These are phyloP conservation scores for Gonapodya sp. DNA, from an alignment of 192 early-diverging fungal genomes.

Conservation along the genomic window DNA sequence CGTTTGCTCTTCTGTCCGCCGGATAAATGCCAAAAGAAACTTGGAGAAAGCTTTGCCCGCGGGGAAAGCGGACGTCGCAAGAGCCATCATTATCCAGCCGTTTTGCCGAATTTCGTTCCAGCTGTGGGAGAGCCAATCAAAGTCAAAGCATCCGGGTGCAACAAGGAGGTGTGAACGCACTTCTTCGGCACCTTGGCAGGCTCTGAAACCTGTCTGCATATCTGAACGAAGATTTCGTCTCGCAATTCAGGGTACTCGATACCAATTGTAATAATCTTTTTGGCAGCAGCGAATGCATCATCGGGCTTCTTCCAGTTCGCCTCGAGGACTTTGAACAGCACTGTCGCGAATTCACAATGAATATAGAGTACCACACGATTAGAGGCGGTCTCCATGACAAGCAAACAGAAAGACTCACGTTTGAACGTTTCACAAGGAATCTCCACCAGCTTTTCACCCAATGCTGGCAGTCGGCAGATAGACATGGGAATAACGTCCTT, in stretches of 20 bases:
- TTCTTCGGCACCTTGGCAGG: conserved; percentile 19
- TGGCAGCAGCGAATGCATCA: conserved; percentile 16
- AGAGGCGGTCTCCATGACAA: not conserved
- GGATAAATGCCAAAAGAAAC: conserved; percentile 31
- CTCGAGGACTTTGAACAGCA: conserved; percentile 26
- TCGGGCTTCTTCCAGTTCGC: conserved; percentile 27
- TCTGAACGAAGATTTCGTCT: conserved; percentile 40
- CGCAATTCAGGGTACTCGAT: conserved; percentile 26
- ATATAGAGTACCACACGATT: not conserved
- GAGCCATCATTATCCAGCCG: conserved; percentile 29
- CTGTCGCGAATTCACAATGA: conserved; percentile 3
- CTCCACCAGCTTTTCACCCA: conserved; percentile 16
- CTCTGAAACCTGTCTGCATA: conserved; percentile 32
- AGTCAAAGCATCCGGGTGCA: not conserved
- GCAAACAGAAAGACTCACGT: not conserved
- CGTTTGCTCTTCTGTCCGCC: conserved; percentile 16
- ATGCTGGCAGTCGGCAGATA: conserved; percentile 24
- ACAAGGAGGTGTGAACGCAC: conserved; percentile 17
- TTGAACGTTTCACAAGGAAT: not conserved
- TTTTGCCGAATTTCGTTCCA: conserved; percentile 30
- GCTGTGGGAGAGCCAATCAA: conserved; percentile 8
- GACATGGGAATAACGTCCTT: conserved; percentile 22
- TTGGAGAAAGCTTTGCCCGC: conserved; percentile 36
- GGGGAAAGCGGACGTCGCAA: conserved; percentile 32
- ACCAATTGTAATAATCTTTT: conserved; percentile 24